These are phyloP conservation scores for Candida sp. DNA, from an alignment of 1,139 yeast species.

Conservation along the genomic window DNA sequence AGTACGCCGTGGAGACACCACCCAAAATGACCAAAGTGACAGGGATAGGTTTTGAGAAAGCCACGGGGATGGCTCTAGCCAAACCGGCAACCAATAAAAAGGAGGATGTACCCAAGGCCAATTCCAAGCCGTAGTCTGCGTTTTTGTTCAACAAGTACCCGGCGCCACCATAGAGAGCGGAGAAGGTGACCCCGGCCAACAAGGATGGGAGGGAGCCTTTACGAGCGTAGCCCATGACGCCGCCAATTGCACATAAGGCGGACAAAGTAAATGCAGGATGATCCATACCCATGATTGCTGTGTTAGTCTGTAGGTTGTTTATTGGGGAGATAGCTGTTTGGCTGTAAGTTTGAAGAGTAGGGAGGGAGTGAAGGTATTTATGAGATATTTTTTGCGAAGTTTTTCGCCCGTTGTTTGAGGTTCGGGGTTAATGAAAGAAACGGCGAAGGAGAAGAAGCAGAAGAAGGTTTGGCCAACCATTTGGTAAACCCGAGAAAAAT, in stretches of 20 bases:
- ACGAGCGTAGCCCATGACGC: constrained; percentile 70
- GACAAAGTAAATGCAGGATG: constrained; percentile 82
- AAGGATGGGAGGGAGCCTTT: constrained; percentile 83
- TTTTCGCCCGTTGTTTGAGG: background rate
- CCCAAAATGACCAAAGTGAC: constrained; percentile 69
- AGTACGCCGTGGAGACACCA: constrained; percentile 66
- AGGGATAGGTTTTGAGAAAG: constrained; percentile 79
- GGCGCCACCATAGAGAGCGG: constrained; percentile 72
- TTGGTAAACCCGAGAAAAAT: background rate
- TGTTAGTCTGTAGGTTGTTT: background rate
- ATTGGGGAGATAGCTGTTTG: background rate
- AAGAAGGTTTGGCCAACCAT: background rate
- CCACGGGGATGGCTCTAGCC: constrained; percentile 63
- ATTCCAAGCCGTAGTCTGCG: constrained; percentile 79
- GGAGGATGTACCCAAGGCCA: constrained; percentile 76
- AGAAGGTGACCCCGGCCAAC: constrained; percentile 74
- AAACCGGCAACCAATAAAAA: constrained; percentile 71
- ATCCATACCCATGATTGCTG: constrained; percentile 48
- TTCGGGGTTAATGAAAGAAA: background rate
- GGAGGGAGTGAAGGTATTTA: background rate
- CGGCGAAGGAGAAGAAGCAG: background rate
- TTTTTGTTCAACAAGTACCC: constrained; percentile 79
- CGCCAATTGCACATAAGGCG: constrained; percentile 77
- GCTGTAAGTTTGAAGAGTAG: background rate
- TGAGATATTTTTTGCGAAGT: background rate